phyloP scores from a whole-genome alignment of 2,329 filamentous ascomycete species.

The Aspergillus sp. region DNA sequence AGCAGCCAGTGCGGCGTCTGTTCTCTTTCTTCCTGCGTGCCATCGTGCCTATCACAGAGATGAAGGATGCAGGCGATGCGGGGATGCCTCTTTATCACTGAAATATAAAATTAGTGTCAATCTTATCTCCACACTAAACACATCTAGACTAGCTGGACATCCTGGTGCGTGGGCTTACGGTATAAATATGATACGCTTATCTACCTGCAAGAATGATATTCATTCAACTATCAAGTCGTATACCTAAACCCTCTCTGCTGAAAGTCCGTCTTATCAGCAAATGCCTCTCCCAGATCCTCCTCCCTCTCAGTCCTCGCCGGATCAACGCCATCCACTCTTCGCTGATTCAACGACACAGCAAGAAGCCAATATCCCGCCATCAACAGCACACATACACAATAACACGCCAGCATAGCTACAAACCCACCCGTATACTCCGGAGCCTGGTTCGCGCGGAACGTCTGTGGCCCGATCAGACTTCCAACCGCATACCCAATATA shows the following conservation, averaged over 20 bases:
- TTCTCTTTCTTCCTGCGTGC: constrained; percentile 9
- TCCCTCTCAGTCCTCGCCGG: background rate
- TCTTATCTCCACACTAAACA: too few species aligned
- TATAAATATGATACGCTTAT: too few species aligned
- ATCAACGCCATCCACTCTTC: constrained; percentile 2
- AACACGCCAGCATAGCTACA: constrained; percentile 37
- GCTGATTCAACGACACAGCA: constrained; percentile 19
- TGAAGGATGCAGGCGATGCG: background rate
- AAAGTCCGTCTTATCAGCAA: constrained; percentile 28
- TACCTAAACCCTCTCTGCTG: constrained; percentile 26
- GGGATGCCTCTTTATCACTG: background rate
- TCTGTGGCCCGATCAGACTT: constrained; percentile 40
- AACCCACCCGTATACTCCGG: constrained; percentile 41
- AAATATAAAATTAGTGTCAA: too few species aligned
- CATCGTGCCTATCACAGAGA: background rate
- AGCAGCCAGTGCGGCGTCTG: constrained; percentile 27
- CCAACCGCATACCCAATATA: constrained; percentile 41
- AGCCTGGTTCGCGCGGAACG: constrained; percentile 40
- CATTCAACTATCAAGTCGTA: constrained; percentile 12
- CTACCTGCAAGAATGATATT: too few species aligned
- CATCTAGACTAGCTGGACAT: too few species aligned
- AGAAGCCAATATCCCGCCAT: constrained; percentile 33
- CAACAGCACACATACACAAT: constrained; percentile 33
- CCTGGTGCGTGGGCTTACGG: too few species aligned
- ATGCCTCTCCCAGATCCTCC: constrained; percentile 12